Base-by-base conservation (phyloP, 306 rosid genomes). In the Gastrolobium bilobum region DNA sequence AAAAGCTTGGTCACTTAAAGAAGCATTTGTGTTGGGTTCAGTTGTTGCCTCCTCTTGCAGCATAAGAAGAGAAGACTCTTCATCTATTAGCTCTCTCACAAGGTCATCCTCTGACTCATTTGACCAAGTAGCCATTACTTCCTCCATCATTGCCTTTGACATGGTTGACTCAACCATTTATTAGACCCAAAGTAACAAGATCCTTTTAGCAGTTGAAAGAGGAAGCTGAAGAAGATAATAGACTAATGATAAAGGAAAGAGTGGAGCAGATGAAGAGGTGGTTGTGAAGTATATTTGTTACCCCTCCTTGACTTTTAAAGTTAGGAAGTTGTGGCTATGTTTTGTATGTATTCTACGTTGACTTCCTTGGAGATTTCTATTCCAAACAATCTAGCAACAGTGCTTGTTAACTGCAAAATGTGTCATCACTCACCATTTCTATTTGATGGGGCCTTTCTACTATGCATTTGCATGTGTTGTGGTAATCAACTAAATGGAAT, bases 21-120 rank as follows among this genome's bases (percentile, higher is more conserved):
- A 59, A 58, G 69, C 26, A n/a, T 48, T 43, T 61, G 39, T 33
- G 66, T 33, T 47, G 7, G 66, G 68, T 60, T 81, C 85, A 6
- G 7, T 69, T 57, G 44, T 39, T 10, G 37, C 14, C 34, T 69
- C 58, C 46, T 83, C 81, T 48, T 88, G 84, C 34, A 79, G 44
- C 66, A 87, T 37, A 58, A 91, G 79, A 40, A 87, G 71, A 8
- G 97, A 91, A 63, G 97, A 74, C 6, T 46, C 90, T 54, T 92
- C 68, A 84, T 89, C 90, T 6, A 94, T 73, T 71, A 92, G 97
- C 89, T 89, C 95, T 82, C 75, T 87, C 69, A 92, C 83, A 11
- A 94, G 91, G 70, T 89, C 93, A 37, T 80, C 59, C 57, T 90
- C 92, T 44, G 86, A 84, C 74, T 87, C 84, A 30, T 86, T 87